These are phyloP conservation scores for Podosphaera aphanis DNA, from an alignment of 2,329 filamentous ascomycete species.

Conservation along the genomic window DNA sequence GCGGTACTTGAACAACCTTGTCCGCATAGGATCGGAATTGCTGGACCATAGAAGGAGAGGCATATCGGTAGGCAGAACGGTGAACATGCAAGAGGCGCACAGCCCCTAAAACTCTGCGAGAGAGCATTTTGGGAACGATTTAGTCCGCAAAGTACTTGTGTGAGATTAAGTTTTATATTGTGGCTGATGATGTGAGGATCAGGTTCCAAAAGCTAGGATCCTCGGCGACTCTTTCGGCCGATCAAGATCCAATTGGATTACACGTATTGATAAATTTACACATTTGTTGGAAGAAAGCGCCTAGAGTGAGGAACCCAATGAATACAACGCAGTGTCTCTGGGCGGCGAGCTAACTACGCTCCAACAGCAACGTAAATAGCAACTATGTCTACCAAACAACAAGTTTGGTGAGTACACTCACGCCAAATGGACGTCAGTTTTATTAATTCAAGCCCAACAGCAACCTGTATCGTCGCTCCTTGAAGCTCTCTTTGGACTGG, in stretches of 20 bases:
- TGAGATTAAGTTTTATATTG: no score
- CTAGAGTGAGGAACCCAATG: no score
- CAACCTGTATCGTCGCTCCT: constrained; percentile 68
- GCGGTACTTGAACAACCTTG: constrained; percentile 71
- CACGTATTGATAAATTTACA: no score
- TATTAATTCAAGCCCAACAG: constrained; percentile 16
- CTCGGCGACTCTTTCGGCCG: no score
- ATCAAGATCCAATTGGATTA: no score
- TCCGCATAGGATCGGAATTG: constrained; percentile 49
- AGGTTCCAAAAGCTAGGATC: no score
- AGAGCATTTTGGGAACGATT: constrained; percentile 13
- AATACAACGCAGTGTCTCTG: no score
- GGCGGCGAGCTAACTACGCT: no score
- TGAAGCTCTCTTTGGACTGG: constrained; percentile 92
- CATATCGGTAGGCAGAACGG: constrained; percentile 16
- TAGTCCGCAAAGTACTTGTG: background rate
- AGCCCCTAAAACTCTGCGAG: constrained; percentile 14
- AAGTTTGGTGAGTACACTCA: constrained; percentile 3
- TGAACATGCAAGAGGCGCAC: constrained; percentile 15
- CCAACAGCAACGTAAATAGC: constrained; percentile 1
- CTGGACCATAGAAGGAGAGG: constrained; percentile 23
- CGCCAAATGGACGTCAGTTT: constrained; percentile 4
- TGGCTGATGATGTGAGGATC: no score
- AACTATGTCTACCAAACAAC: constrained; percentile 2
- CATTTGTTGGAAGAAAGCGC: no score